Evolutionary conservation across 1,284 basidiomycete genomes (phyloP), one percentile per base, ranked within the genome.

Genomic region (Ustilago trichophora): DNA sequence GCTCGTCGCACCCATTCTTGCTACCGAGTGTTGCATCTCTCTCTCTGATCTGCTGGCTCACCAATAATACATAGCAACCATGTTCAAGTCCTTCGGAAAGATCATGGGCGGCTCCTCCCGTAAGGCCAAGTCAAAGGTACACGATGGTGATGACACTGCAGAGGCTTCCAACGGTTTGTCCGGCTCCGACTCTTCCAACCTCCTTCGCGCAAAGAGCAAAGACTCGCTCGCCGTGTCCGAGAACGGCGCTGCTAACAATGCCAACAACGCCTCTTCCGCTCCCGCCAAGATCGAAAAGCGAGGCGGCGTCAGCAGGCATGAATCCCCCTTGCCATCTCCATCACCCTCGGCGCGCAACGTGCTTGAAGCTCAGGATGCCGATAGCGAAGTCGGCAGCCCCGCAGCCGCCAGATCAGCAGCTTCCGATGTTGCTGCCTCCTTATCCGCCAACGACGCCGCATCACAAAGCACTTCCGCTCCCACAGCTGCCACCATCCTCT

Each of bases 31-130:
- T n/a, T n/a, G n/a, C n/a, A n/a, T n/a, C n/a, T n/a, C n/a, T n/a
- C n/a, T n/a, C n/a, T n/a, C n/a, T n/a, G n/a, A n/a, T n/a, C n/a
- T n/a, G n/a, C n/a, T n/a, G n/a, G n/a, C n/a, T n/a, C n/a, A n/a
- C n/a, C n/a, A n/a, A n/a, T n/a, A n/a, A n/a, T 26, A 6, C 36
- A 32, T 12, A 31, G 22, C 49, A 32, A 65, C 24, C 60, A 79
- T 80, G 77, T 76, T 80, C 49, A 78, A 79, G 44, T 75, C 72
- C 4, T 65, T 80, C 29, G 72, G 77, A 31, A 76, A 76, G 50
- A 73, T 78, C 50, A 77, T 80, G 58, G 76, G 78, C 31, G 73
- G 70, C 29, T 75, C 75, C 13, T 76, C 75, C 43, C 72, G 72
- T 18, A 76, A 76, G 56, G 71, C 71, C 44, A 76, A 77, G 49